Evolutionary conservation across 306 rosid genomes (phyloP), one percentile per base, ranked within the genome.

Genomic region (Urtica urens): DNA sequence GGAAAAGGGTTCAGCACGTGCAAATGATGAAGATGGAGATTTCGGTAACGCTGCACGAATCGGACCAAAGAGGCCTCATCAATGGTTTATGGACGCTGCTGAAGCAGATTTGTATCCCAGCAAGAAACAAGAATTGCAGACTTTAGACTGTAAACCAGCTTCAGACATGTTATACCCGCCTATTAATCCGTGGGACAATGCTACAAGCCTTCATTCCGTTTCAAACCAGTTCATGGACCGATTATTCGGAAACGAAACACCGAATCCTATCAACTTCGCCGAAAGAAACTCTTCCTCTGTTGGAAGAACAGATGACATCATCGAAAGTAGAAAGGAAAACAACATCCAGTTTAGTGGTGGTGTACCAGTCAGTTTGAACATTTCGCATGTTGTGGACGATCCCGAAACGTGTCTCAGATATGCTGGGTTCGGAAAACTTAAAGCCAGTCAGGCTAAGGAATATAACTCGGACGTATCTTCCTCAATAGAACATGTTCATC

Each of bases 1-100:
- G 74, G 63, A 53, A 21, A 80, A 78, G 74, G 79, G 70, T 33
- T 44, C 78, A 10, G 77, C 76, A 27, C 83, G 62, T 23, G 60
- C 64, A 52, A 67, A 58, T 51, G 78, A 74, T 26, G 53, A 71
- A 55, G 80, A 72, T 48, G 66, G 73, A 35, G 53, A 63, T 38
- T 72, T 69, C 42, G 72, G 65, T 55, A 65, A 58, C 66, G 67
- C 81, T 25, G 68, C 94, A 30, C 67, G 78, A 74, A 53, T 68
- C 46, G 83, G 82, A 69, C 57, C 79, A 17, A 87, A 87, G 75
- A 84, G 83, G 25, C 55, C 86, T 44, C 87, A 69, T 58, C 78
- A 69, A 54, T 80, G 94, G 88, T 78, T 83, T 69, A 65, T 74
- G 49, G 93, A 83, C 71, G 46, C 72, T 58, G 48, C 70, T 51